Evolutionary conservation across 2,329 filamentous ascomycete genomes (phyloP), one percentile per base, ranked within the genome.

Genomic region (Ambrosiella cleistominuta): DNA sequence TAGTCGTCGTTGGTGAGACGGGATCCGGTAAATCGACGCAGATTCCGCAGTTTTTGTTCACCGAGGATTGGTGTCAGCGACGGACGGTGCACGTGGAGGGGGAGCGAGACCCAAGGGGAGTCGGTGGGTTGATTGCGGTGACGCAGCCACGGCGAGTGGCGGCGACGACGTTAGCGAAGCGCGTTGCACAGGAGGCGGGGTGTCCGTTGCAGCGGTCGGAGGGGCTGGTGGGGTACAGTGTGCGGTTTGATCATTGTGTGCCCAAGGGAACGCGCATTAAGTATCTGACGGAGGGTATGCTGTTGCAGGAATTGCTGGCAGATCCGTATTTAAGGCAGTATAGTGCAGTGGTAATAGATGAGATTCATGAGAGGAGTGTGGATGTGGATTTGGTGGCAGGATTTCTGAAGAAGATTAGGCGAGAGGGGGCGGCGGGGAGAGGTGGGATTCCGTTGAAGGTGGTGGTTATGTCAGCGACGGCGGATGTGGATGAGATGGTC

Each of bases 1-100:
- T 98, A 56, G 76, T 98, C 0, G 73, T 98, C 12, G 85, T 93
- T 1, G 91, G 91, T 72, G 91, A 97, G 69, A 98, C 93, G 0
- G 93, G 93, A 68, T 95, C 88, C 12, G 93, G 93, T 67, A 98
- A 98, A 71, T 94, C 87, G 72, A 98, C 93, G 0, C 93, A 98
- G 70, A 83, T 96, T 0, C 91, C 93, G 0, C 93, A 97, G 66
- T 96, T 95, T 62, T 73, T 98, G 7, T 79, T 85, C 51, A 70
- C 73, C 35, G 86, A 96, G 66, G 71, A 80, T 6, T 97, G 90
- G 89, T 95, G 89, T 68, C 75, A 73, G 57, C 77, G 75, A 40
- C 75, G 75, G 59, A 79, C 70, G 59, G 75, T 81, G 13, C 19
- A n/a, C 7, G 47, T 54, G 2, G 38, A 57, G 19, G 56, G 36